Evolutionary conservation across 78 protist genomes (phyloP).

Genomic region (Dictyostelium capitatum): DNA sequence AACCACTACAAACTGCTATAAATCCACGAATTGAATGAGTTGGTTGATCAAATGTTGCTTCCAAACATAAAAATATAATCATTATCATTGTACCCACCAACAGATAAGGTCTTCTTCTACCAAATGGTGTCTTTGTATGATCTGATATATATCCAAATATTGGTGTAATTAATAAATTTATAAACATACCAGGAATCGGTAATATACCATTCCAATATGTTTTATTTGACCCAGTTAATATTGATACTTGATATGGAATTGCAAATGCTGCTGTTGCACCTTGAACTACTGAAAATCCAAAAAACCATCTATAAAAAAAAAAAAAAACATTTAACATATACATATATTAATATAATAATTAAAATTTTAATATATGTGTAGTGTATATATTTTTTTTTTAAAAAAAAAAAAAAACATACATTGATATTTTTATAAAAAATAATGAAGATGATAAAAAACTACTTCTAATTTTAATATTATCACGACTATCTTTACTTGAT

Average conservation of each 20-base stretch:
- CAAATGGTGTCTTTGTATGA: constrained; percentile 51
- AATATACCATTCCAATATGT: constrained; percentile 70
- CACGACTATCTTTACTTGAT: not conserved
- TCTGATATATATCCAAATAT: constrained; percentile 67
- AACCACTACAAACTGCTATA: constrained; percentile 29
- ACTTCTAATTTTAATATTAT: not conserved
- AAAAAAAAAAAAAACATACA: constrained; percentile 25
- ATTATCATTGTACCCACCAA: constrained; percentile 58
- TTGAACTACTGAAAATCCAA: constrained; percentile 52
- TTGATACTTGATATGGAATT: constrained; percentile 23
- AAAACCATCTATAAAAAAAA: constrained; percentile 51
- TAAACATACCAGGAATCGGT: constrained; percentile 72
- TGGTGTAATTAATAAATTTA: constrained; percentile 30
- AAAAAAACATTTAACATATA: too few species aligned
- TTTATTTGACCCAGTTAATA: not conserved
- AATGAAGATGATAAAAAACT: constrained; percentile 6
- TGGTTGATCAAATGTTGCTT: constrained; percentile 31
- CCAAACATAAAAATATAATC: constrained; percentile 29
- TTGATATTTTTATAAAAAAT: constrained; percentile 66
- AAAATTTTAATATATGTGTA: too few species aligned
- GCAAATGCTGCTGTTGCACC: constrained; percentile 42
- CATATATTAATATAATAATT: not conserved
- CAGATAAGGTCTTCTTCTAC: constrained; percentile 68
- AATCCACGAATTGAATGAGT: constrained; percentile 15
- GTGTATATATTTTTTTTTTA: not conserved